Evolutionary conservation across 225 moss, liverwort and hornwort genomes (phyloP).

Genomic region (Antitrichia curtipendula): DNA sequence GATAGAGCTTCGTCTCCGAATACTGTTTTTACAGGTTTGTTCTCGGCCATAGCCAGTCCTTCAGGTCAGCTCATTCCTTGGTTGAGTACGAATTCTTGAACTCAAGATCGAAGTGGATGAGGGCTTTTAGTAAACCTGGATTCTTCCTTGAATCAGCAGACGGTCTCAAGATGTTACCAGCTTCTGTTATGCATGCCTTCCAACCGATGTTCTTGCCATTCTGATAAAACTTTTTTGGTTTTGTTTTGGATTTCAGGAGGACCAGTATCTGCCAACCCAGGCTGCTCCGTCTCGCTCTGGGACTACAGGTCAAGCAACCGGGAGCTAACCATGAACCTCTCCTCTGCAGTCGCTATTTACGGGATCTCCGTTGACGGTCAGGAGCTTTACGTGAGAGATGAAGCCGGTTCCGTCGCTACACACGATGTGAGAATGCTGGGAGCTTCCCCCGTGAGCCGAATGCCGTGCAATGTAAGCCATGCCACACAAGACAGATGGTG

Average conservation of each 20-base stretch:
- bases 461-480: not conserved
- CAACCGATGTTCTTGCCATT: not conserved
- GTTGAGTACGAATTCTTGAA: not conserved
- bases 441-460: not conserved
- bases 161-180: not conserved
- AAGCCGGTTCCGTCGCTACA: not conserved
- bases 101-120: not conserved
- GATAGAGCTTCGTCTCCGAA: not conserved
- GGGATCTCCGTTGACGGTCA: not conserved
- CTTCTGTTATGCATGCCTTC: not conserved
- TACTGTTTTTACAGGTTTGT: conserved; percentile 16
- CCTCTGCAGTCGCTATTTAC: not conserved
- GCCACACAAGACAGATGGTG: conserved; percentile 21
- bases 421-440: conserved; percentile 32
- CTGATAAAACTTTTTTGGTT: not conserved
- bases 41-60: not conserved
- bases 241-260: conserved; percentile 12
- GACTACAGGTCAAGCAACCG: conserved; percentile 20
- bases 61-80: not conserved
- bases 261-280: not conserved
- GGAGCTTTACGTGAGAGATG: conserved; percentile 10
- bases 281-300: conserved; percentile 17
- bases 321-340: not conserved
- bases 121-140: not conserved
- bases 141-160: not conserved